phyloP scores from a whole-genome alignment of 805 yeast genomes.

The Saccharomycopsis selenospora region DNA sequence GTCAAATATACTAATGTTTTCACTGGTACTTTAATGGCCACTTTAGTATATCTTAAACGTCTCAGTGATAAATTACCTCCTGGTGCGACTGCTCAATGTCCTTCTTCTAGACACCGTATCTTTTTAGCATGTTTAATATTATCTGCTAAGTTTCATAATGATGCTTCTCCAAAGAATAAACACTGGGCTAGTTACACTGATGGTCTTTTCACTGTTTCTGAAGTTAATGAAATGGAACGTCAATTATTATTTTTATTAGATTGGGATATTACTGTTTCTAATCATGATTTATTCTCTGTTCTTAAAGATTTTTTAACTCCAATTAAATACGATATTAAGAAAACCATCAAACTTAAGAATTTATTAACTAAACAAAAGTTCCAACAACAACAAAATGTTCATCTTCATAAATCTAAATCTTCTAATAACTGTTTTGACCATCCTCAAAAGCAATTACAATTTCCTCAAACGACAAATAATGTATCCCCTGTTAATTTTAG shows the following conservation, averaged over 20 bases:
- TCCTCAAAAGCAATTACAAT: not conserved
- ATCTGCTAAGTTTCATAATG: slow-evolving; percentile 90
- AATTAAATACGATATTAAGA: slow-evolving; percentile 42
- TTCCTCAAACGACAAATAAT: not conserved
- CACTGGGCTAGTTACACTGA: slow-evolving; percentile 94
- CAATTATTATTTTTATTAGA: slow-evolving; percentile 76
- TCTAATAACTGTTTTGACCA: not conserved
- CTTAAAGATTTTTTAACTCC: slow-evolving; percentile 71
- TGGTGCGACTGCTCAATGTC: slow-evolving; percentile 81
- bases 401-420: slow-evolving; percentile 1
- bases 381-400: slow-evolving; percentile 5
- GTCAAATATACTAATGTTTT: slow-evolving; percentile 84
- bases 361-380: slow-evolving; percentile 7
- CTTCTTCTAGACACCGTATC: slow-evolving; percentile 86
- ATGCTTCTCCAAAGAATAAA: slow-evolving; percentile 89
- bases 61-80: slow-evolving; percentile 74
- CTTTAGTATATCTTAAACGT: slow-evolving; percentile 75
- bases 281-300: slow-evolving; percentile 60
- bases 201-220: slow-evolving; percentile 68
- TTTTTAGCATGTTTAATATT: slow-evolving; percentile 82
- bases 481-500: not conserved
- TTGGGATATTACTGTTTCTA: slow-evolving; percentile 74
- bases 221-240: slow-evolving; percentile 86
- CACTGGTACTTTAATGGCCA: slow-evolving; percentile 90
- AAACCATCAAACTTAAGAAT: slow-evolving; percentile 12